These are phyloP conservation scores for Pleurotus platypus DNA, from an alignment of 768 basidiomycete species.

Conservation along the genomic window DNA sequence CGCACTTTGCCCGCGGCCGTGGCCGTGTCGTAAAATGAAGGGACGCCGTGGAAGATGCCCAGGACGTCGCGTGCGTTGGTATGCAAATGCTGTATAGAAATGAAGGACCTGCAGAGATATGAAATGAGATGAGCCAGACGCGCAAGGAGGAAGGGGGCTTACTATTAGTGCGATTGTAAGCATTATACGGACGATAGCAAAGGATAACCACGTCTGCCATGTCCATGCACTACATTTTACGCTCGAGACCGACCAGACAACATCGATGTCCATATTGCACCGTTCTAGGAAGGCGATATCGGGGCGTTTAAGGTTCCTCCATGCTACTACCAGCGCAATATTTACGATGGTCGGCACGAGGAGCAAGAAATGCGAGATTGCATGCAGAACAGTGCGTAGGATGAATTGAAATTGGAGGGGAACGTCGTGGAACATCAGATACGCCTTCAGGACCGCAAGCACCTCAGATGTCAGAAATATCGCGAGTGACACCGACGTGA, in stretches of 20 bases:
- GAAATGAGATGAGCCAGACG: not conserved
- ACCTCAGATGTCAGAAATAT: conserved; percentile 32
- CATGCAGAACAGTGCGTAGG: conserved; percentile 30
- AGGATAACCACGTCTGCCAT: conserved; percentile 53
- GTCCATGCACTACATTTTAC: conserved; percentile 27
- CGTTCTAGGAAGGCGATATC: conserved; percentile 35
- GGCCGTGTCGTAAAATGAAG: not conserved
- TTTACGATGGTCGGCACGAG: conserved; percentile 53
- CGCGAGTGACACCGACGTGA: conserved; percentile 37
- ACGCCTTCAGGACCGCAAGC: conserved; percentile 36
- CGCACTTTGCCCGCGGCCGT: conserved; percentile 3
- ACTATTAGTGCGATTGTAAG: conserved; percentile 54
- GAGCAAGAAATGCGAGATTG: conserved; percentile 42
- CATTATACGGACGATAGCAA: conserved; percentile 48
- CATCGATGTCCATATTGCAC: conserved; percentile 66
- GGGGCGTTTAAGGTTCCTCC: conserved; percentile 38
- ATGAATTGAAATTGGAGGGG: conserved; percentile 26
- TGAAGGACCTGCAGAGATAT: conserved; percentile 12
- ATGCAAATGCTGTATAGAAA: conserved; percentile 22
- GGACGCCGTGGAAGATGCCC: not conserved
- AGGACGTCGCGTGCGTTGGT: not conserved
- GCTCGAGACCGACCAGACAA: conserved; percentile 52
- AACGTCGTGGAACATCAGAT: conserved; percentile 27
- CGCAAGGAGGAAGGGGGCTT: conserved; percentile 17
- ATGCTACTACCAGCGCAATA: conserved; percentile 48